phyloP scores from a whole-genome alignment of 805 yeast genomes.

The Cyberlindnera meyerae region DNA sequence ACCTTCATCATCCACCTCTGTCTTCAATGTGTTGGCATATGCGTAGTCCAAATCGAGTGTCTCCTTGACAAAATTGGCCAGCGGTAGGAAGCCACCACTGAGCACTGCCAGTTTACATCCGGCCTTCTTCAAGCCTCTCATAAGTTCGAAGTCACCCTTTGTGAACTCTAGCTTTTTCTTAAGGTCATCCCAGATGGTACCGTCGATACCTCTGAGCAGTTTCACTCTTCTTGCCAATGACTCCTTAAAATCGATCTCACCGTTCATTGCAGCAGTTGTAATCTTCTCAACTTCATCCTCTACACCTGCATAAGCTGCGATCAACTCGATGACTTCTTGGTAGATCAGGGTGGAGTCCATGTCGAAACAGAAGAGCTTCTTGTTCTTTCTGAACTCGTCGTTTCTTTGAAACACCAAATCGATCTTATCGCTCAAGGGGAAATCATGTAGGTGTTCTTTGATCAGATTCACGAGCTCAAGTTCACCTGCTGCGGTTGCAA shows the following conservation, averaged over 20 bases:
- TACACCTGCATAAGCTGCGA: conserved; percentile 90
- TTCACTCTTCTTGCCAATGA: conserved; percentile 71
- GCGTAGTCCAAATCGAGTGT: conserved; percentile 78
- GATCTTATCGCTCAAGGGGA: conserved; percentile 24
- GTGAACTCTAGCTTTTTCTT: conserved; percentile 67
- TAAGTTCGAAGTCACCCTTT: conserved; percentile 77
- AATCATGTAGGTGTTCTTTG: conserved; percentile 12
- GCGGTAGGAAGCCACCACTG: conserved; percentile 91
- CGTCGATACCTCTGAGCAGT: conserved; percentile 77
- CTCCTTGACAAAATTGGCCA: conserved; percentile 70
- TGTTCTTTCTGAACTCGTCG: conserved; percentile 29
- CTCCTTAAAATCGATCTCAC: conserved; percentile 86
- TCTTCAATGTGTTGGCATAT: conserved; percentile 66
- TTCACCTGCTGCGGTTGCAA: conserved; percentile 15
- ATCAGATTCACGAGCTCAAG: conserved; percentile 11
- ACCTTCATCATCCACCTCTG: conserved; percentile 41
- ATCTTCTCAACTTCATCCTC: conserved; percentile 83
- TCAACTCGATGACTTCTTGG: conserved; percentile 94
- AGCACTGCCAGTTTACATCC: conserved; percentile 80
- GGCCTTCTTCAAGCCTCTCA: conserved; percentile 50
- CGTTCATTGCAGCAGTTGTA: conserved; percentile 95
- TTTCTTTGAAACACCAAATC: conserved; percentile 42
- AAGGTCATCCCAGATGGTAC: conserved; percentile 74
- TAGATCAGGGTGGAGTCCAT: conserved; percentile 97
- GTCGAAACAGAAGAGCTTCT: conserved; percentile 77